Base-by-base conservation (phyloP, 169 alveolate genomes). In the Eimeria acervulina region DNA sequence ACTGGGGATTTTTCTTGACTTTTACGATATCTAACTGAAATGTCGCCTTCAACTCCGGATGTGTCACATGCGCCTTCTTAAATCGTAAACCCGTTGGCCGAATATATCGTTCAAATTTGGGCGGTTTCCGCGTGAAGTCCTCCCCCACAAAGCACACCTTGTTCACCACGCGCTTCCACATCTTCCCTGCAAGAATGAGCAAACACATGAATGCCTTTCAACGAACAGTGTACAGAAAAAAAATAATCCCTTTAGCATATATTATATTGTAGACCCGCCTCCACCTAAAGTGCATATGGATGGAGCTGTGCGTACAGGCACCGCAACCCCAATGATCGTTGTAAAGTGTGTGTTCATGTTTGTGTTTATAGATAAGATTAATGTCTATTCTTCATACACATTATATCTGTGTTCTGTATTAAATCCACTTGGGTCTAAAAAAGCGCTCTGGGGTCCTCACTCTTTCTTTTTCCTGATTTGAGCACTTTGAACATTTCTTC, bases 21-120 rank as follows among this genome's bases (percentile, higher is more conserved):
- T 99, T 99, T n/a, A 99, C 98, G 52, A 99, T 99, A 94, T 99
- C 99, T 85, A 98, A 93, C 26, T 97, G 97, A 92, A 99, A 98
- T 15, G 99, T 99, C 0, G 99, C 98, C 96, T 99, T 99, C 90
- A 99, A 98, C 96, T 99, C 99, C 2, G 99, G 99, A 95, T 99
- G 99, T 63, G 99, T 99, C 47, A 99, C 99, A 97, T 99, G 99
- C 42, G 99, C 99, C 97, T 98, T 99, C 96, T 99, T 99, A 97
- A 99, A 99, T 88, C 99, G 97, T 80, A 99, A 97, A 51, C 99
- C 99, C 87, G 99, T 98, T 1, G 99, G 99, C 85, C 99, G 97
- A 89, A 99, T 99, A 85, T 97, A 98, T 87, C 99, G 98, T 97
- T 99, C 99, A 93, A 98, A 99, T 97, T 99, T 99, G 7, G 99